Conservation (phyloP, 805 yeast genomes). For the Lipomyces kockii region DNA sequence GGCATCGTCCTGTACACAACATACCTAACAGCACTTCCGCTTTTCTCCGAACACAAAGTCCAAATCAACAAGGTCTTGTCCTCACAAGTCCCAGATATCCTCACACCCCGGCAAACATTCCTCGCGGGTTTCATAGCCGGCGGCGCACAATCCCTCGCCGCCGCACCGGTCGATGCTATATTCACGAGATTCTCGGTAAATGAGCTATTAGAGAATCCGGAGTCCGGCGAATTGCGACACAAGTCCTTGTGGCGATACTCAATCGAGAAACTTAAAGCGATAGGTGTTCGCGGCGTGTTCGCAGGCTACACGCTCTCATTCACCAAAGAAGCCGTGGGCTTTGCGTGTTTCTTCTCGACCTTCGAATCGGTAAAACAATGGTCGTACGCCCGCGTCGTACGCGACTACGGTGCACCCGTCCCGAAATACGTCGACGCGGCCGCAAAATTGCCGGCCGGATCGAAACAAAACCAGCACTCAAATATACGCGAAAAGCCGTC, state of each 20-base stretch:
- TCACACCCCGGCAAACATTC: conserved; percentile 57
- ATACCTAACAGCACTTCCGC: conserved; percentile 55
- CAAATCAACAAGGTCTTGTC: conserved; percentile 8
- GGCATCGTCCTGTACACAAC: conserved; percentile 86
- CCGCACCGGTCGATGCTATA: conserved; percentile 92
- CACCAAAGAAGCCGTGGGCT: conserved; percentile 76
- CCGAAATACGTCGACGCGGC: conserved; percentile 31
- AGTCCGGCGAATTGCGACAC: conserved; percentile 40
- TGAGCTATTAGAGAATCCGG: conserved; percentile 58
- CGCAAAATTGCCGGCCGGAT: conserved; percentile 3
- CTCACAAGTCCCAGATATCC: conserved; percentile 43
- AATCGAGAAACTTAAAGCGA: conserved; percentile 63
- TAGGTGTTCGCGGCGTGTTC: conserved; percentile 83
- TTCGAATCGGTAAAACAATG: conserved; percentile 61
- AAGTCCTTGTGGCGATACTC: conserved; percentile 81
- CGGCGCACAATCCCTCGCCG: conserved; percentile 81
- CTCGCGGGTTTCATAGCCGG: conserved; percentile 88
- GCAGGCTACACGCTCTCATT: conserved; percentile 85
- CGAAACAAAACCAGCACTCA: conserved; percentile 7
- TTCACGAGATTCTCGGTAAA: conserved; percentile 78
- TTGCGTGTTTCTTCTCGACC: conserved; percentile 60
- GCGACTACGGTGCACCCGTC: conserved; percentile 28
- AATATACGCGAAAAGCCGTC: conserved; percentile 31
- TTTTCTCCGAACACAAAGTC: conserved; percentile 26
- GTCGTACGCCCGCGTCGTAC: conserved; percentile 24